Base-by-base conservation (phyloP, 805 yeast genomes). In the Millerozyma acaciae region DNA sequence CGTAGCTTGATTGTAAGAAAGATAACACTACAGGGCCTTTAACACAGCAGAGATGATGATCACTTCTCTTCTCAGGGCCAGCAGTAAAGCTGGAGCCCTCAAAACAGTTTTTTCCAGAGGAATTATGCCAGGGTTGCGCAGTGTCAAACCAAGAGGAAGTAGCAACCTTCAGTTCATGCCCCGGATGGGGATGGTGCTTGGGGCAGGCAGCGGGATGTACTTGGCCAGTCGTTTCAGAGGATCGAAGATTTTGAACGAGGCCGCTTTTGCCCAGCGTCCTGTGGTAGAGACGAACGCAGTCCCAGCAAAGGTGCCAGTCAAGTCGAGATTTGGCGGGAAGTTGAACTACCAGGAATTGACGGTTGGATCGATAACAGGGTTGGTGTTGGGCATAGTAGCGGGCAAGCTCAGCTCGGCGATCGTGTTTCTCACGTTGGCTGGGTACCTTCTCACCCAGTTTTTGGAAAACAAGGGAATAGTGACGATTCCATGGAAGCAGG, bases 311-410 rank as follows among this genome's bases (percentile, higher is more conserved):
- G 32, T 30, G 5, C 26, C 16, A 14, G 32, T 34, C 4, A 38
- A 32, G 15, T 44, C 57, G 7, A 44, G 54, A 15, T 45, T 74
- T 34, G 64, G 63, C n/a, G 73, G 73, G 0, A 62, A 60, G 35
- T 56, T 79, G 42, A 73, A 76, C 55, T 80, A 80, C 48, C 71
- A 72, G 45, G 82, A 80, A 46, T 59, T 80, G 46, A 69, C 84
- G 10, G 55, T 77, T 37, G 87, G 87, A 5, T 75, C 83, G 1
- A 61, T 80, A 48, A 61, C 76, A 6, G 86, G 87, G 0, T 59
- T 79, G 36, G 62, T 74, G 21, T 43, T 73, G 32, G 87, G 87
- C 1, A 61, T 75, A 15, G 57, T 79, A 20, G 67, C 72, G n/a
- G 85, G 86, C 13, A 78, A 78, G 47, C 58, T 80, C 37, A 68